phyloP scores from a whole-genome alignment of 805 yeast genomes.

The Yarrowia divulgata region DNA sequence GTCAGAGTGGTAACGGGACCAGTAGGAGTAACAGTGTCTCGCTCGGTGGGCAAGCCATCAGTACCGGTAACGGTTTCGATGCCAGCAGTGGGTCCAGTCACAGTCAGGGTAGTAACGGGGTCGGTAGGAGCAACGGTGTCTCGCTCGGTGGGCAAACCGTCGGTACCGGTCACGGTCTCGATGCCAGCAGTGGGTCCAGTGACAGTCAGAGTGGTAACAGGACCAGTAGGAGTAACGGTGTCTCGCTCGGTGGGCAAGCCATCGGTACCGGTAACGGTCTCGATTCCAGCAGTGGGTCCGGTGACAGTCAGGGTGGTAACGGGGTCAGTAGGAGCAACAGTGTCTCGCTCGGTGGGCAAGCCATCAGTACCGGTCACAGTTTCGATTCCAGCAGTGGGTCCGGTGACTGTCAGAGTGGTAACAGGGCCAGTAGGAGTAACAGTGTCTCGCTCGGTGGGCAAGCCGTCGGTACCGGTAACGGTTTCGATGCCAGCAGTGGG shows the following conservation, averaged over 20 bases:
- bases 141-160: conserved; percentile 2
- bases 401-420: not conserved
- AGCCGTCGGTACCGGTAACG: not conserved
- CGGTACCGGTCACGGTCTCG: not conserved
- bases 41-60: not conserved
- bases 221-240: not conserved
- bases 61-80: not conserved
- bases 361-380: not conserved
- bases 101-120: not conserved
- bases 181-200: conserved; percentile 1
- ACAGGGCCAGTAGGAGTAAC: conserved; percentile 2
- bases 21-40: not conserved
- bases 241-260: not conserved
- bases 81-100: not conserved
- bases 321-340: not conserved
- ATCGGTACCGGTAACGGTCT: not conserved
- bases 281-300: not conserved
- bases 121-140: conserved; percentile 41
- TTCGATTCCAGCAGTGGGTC: not conserved
- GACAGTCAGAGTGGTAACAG: not conserved
- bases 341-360: not conserved
- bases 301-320: not conserved
- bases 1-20: not conserved
- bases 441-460: conserved; percentile 42
- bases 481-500: not conserved